These are phyloP conservation scores for Yamadazyma insecticola DNA, from an alignment of 805 yeast genomes.

Conservation along the genomic window DNA sequence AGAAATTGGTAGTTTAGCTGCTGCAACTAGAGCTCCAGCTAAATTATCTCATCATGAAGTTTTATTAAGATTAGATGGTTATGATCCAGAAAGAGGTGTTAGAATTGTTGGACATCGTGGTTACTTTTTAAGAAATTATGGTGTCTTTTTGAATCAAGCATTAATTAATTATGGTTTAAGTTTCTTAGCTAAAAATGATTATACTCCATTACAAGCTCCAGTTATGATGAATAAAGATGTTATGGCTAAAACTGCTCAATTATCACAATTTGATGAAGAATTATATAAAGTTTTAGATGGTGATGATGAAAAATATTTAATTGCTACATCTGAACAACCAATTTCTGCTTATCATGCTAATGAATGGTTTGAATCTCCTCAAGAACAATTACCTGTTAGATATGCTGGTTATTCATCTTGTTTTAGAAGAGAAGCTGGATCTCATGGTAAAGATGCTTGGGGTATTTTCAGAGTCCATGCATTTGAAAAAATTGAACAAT, in stretches of 20 bases:
- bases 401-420: conserved; percentile 98
- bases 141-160: conserved; percentile 97
- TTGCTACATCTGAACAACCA: conserved; percentile 99
- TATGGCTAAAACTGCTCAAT: conserved; percentile 98
- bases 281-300: conserved; percentile 96
- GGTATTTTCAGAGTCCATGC: conserved; percentile 99
- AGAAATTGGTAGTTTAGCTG: conserved; percentile 59
- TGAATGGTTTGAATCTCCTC: conserved; percentile 98
- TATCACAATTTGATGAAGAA: conserved; percentile 97
- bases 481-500: conserved; percentile 97
- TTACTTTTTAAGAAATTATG: conserved; percentile 88
- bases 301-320: conserved; percentile 93
- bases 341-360: conserved; percentile 95
- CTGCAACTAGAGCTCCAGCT: conserved; percentile 75
- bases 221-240: conserved; percentile 99
- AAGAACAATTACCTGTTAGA: conserved; percentile 92
- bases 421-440: conserved; percentile 99
- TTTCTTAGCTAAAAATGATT: conserved; percentile 74
- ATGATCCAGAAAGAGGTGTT: conserved; percentile 98
- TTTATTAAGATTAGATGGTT: conserved; percentile 89
- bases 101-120: conserved; percentile 98
- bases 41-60: conserved; percentile 92
- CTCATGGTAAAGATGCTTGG: conserved; percentile 99
- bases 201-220: conserved; percentile 93
- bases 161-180: conserved; percentile 91